phyloP scores from a whole-genome alignment of 495 filamentous ascomycete species.

The Entonaema liquescens region DNA sequence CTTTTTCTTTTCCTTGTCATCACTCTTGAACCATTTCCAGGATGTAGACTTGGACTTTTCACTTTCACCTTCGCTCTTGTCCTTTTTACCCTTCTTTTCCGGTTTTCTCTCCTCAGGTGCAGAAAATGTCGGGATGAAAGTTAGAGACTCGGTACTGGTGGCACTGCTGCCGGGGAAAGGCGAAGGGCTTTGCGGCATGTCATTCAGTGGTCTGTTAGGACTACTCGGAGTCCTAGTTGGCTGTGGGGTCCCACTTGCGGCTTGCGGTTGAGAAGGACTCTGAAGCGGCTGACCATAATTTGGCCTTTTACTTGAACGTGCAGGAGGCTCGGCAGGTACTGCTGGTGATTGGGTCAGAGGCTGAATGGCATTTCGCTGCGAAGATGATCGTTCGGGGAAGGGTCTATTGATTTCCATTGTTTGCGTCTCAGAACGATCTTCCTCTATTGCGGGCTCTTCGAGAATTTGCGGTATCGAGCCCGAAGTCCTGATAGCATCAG shows the following conservation, averaged over 20 bases:
- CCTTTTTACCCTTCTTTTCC: slow-evolving; percentile 78
- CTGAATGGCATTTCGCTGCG: slow-evolving; percentile 50
- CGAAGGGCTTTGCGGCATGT: slow-evolving; percentile 69
- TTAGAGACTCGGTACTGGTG: slow-evolving; percentile 75
- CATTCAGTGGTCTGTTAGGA: slow-evolving; percentile 60
- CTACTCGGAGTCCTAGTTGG: slow-evolving; percentile 28
- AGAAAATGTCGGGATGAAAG: slow-evolving; percentile 80
- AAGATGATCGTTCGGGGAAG: slow-evolving; percentile 63
- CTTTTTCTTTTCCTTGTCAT: slow-evolving; percentile 68
- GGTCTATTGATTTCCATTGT: slow-evolving; percentile 41
- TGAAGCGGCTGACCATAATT: slow-evolving; percentile 47
- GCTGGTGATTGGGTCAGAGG: slow-evolving; percentile 33
- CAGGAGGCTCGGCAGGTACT: slow-evolving; percentile 53
- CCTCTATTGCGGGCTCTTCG: slow-evolving; percentile 68
- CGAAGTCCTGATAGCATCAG: slow-evolving; percentile 36
- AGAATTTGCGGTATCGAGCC: slow-evolving; percentile 70
- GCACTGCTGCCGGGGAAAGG: slow-evolving; percentile 74
- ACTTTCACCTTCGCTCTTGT: slow-evolving; percentile 56
- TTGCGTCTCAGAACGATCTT: slow-evolving; percentile 47
- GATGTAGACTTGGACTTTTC: slow-evolving; percentile 49
- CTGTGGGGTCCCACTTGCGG: slow-evolving; percentile 19
- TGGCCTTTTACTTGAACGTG: slow-evolving; percentile 59
- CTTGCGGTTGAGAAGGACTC: slow-evolving; percentile 32
- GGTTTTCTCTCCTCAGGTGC: slow-evolving; percentile 65
- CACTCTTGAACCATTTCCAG: slow-evolving; percentile 59